These are phyloP conservation scores for Penicillium rolfsii DNA, from an alignment of 2,329 filamentous ascomycete species.

Conservation along the genomic window DNA sequence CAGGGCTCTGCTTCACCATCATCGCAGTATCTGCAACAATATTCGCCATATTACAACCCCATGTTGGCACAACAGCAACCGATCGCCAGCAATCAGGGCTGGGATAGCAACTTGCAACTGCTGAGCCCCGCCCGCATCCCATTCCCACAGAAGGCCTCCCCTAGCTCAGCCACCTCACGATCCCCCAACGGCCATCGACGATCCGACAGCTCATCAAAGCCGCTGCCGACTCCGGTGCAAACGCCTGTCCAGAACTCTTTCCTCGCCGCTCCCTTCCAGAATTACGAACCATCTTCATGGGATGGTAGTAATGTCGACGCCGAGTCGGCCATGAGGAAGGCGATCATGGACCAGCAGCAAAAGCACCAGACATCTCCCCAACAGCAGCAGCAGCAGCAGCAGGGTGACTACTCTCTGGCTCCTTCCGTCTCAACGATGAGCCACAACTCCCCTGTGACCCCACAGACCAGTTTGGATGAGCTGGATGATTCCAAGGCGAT, in stretches of 20 bases:
- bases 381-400: constrained; percentile 41
- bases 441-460: constrained; percentile 64
- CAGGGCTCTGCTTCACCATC: constrained; percentile 40
- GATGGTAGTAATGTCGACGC: constrained; percentile 50
- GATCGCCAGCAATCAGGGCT: constrained; percentile 39
- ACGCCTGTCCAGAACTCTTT: constrained; percentile 58
- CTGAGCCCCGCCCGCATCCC: constrained; percentile 40
- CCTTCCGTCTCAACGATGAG: constrained; percentile 64
- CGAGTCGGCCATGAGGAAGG: constrained; percentile 64
- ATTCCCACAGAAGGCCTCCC: constrained; percentile 46
- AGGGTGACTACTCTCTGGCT: constrained; percentile 55
- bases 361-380: constrained; percentile 36
- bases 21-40: constrained; percentile 37
- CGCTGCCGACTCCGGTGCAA: constrained; percentile 59
- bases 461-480: constrained; percentile 60
- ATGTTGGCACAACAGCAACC: constrained; percentile 49
- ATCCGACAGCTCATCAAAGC: constrained; percentile 50
- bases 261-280: constrained; percentile 51
- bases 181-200: constrained; percentile 42
- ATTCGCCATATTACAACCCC: constrained; percentile 37
- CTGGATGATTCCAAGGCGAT: constrained; percentile 56
- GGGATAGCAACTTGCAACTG: constrained; percentile 43
- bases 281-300: constrained; percentile 48
- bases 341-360: constrained; percentile 54
- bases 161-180: constrained; percentile 49